Base-by-base conservation (phyloP, 768 basidiomycete species). In the Lentinula sp. region DNA sequence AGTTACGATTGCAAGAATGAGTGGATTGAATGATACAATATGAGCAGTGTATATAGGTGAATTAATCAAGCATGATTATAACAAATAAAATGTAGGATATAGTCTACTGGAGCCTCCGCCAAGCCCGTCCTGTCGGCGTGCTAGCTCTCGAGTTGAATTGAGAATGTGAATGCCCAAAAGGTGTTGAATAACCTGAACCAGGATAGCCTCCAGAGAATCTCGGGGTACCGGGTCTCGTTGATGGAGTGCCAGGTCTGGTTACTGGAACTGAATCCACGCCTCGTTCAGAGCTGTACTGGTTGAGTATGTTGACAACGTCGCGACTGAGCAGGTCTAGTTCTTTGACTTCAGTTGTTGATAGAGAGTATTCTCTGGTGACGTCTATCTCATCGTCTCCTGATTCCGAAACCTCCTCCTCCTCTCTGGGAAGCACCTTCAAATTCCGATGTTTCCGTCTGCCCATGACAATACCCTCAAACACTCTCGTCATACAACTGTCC, bases 401-500 rank as follows among this genome's bases (percentile, higher is more conserved):
- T 69, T 89, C 90, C 46, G 80, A 80, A 67, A 78, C 75, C 57
- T 81, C 79, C 58, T 81, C 79, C 48, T 73, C 78, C 60, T 81
- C 77, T 35, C 79, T 76, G 53, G 77, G 73, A 35, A 78, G 68
- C 6, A 76, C 65, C 4, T 71, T 69, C 18, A 75, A 61, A n/a
- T 69, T 65, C n/a, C 68, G 70, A 60, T 70, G 64, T 53, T 68
- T 70, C 57, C 73, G 73, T 52, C 74, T 73, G 45, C 74, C 74
- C 72, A 79, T 78, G 57, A 77, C 78, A 58, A 96, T 87, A 21
- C 94, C 93, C 66, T 96, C 90, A 65, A 92, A 98, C 5, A 97
- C 91, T 45, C 95, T 85, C 52, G 94, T 75, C 85, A 97, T 87
- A 67, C 89, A 93, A 2, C 77, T 77, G 65, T 96, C 93, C 79